These are phyloP conservation scores for Pyrenula massariospora DNA, from an alignment of 495 filamentous ascomycete species.

Conservation along the genomic window DNA sequence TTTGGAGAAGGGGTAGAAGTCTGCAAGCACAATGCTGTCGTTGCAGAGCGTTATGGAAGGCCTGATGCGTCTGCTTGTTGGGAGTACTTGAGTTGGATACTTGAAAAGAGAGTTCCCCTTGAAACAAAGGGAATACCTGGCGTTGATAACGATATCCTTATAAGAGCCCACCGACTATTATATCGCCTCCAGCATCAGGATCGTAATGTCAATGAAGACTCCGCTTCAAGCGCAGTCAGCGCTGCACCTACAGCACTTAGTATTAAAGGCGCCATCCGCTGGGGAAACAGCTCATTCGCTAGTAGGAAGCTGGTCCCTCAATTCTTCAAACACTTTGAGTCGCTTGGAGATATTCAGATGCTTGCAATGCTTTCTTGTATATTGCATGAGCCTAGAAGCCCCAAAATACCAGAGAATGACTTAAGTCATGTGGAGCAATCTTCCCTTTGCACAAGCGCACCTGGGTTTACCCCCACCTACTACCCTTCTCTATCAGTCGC, in stretches of 20 bases:
- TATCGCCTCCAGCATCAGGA: constrained; percentile 15
- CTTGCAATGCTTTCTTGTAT: constrained; percentile 89
- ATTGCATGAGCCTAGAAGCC: constrained; percentile 53
- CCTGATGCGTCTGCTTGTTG: constrained; percentile 72
- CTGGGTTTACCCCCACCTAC: constrained; percentile 56
- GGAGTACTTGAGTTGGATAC: constrained; percentile 64
- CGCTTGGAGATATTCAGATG: constrained; percentile 78
- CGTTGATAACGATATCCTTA: constrained; percentile 42
- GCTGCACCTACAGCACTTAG: not conserved
- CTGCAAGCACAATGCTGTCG: constrained; percentile 68
- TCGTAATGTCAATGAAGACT: constrained; percentile 22
- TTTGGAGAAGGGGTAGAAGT: constrained; percentile 69
- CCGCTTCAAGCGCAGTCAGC: not conserved
- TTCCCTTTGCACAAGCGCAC: constrained; percentile 42
- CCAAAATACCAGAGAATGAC: constrained; percentile 6
- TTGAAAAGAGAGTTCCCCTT: constrained; percentile 63
- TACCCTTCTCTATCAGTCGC: constrained; percentile 50
- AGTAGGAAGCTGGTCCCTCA: constrained; percentile 55
- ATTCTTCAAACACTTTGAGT: constrained; percentile 66
- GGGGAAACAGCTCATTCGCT: constrained; percentile 75
- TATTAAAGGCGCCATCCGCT: constrained; percentile 52
- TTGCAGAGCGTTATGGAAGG: constrained; percentile 63
- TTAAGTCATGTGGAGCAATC: not conserved
- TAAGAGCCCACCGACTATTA: constrained; percentile 33
- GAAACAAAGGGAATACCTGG: constrained; percentile 17